Conservation (phyloP, 441 rosid species). For the Adansonia rubrostipa region DNA sequence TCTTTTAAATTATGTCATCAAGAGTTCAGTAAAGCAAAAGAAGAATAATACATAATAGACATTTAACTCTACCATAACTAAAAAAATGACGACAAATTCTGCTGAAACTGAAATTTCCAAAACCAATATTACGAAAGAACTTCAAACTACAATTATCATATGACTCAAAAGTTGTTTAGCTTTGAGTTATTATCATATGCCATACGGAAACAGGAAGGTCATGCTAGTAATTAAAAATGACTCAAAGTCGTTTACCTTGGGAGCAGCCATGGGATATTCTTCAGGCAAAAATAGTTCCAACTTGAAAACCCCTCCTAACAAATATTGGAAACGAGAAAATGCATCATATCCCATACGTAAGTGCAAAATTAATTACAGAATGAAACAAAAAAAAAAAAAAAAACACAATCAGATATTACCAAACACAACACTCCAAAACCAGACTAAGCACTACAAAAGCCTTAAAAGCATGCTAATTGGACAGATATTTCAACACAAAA, state of each 20-base stretch:
- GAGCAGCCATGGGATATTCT: slow-evolving; percentile 99
- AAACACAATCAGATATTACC: neutral
- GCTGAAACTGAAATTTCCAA: slow-evolving; percentile 10
- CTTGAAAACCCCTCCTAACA: slow-evolving; percentile 93
- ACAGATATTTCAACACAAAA: neutral
- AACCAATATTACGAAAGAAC: neutral
- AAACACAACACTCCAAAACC: neutral
- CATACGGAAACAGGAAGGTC: neutral
- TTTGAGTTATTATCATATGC: neutral
- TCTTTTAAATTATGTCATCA: neutral
- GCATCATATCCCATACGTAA: slow-evolving; percentile 4
- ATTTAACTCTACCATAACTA: neutral
- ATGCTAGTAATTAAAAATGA: neutral
- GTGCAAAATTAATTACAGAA: neutral
- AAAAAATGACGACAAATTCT: neutral
- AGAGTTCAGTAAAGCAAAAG: neutral
- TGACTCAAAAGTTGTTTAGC: neutral
- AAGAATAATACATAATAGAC: neutral
- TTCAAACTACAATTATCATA: neutral
- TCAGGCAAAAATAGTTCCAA: slow-evolving; percentile 97
- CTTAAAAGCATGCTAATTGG: neutral
- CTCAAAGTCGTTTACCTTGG: slow-evolving; percentile 58
- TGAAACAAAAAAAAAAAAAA: slow-evolving; percentile 5
- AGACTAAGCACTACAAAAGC: neutral
- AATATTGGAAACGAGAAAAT: slow-evolving; percentile 26